phyloP scores from a whole-genome alignment of 441 rosid species.

The Erodium moschatum region DNA sequence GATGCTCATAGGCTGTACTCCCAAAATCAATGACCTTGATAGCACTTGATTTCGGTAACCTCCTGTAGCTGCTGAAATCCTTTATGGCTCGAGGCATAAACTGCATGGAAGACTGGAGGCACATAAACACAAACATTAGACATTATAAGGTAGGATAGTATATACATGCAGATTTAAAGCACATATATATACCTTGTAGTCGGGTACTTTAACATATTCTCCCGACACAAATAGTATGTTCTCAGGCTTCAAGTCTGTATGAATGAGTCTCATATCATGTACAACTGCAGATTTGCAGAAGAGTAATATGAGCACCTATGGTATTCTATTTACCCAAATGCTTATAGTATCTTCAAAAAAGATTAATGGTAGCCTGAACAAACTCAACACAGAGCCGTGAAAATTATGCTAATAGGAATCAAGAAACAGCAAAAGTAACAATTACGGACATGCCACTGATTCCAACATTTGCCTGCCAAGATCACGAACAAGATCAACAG shows the following conservation, averaged over 20 bases:
- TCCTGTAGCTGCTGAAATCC: too few species aligned
- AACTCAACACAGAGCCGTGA: too few species aligned
- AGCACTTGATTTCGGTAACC: constrained; percentile 23
- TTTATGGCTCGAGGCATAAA: constrained; percentile 27
- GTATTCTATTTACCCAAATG: too few species aligned
- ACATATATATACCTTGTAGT: constrained; percentile 45
- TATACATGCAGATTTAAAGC: too few species aligned
- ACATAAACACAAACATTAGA: too few species aligned
- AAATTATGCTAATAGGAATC: too few species aligned
- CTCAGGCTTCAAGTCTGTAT: constrained; percentile 94
- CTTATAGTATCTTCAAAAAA: too few species aligned
- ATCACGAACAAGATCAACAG: constrained; percentile 95
- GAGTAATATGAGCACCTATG: too few species aligned
- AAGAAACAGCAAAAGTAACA: constrained; percentile 10
- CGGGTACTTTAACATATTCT: constrained; percentile 80
- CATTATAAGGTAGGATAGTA: too few species aligned
- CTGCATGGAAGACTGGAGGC: constrained; percentile 23
- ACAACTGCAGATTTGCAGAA: too few species aligned
- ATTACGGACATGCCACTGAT: constrained; percentile 86
- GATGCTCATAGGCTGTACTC: constrained; percentile 78
- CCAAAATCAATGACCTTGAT: constrained; percentile 94
- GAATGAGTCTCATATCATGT: constrained; percentile 46
- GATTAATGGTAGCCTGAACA: too few species aligned
- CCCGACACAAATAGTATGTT: constrained; percentile 79
- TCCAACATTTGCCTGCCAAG: constrained; percentile 97